Percentiles rank a stretch among this genome's conserved stretches.
Evolutionary conservation across 495 filamentous ascomycete species (phyloP).

Genomic region (Penicillium canescens): DNA sequence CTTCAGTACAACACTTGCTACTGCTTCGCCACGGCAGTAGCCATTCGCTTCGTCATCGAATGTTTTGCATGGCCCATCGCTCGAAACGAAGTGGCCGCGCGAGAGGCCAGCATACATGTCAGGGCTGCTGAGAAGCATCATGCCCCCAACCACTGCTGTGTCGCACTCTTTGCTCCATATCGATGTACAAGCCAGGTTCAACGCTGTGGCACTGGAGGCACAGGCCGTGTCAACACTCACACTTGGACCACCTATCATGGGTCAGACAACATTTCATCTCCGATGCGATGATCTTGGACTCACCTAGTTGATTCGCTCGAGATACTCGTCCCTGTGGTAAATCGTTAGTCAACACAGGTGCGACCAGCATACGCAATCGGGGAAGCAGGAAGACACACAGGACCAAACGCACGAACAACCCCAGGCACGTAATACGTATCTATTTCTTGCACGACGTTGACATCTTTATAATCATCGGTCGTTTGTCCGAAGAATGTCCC

Average conservation of each 20-base stretch:
- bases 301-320: not conserved
- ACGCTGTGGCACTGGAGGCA: slow-evolving; percentile 44
- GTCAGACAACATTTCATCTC: slow-evolving; percentile 62
- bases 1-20: slow-evolving; percentile 46
- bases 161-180: slow-evolving; percentile 69
- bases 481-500: slow-evolving; percentile 37
- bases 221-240: slow-evolving; percentile 79
- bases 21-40: slow-evolving; percentile 61
- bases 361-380: too few relatives aligned
- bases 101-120: slow-evolving; percentile 70
- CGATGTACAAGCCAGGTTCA: slow-evolving; percentile 56
- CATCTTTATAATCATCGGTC: not conserved
- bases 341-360: too few relatives aligned
- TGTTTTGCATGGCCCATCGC: slow-evolving; percentile 65
- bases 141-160: slow-evolving; percentile 71
- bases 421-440: slow-evolving; percentile 5
- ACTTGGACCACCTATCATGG: slow-evolving; percentile 70
- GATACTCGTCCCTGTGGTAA: not conserved
- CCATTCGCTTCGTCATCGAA: slow-evolving; percentile 71
- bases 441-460: not conserved
- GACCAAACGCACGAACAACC: slow-evolving; percentile 28
- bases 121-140: slow-evolving; percentile 65
- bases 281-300: too few relatives aligned
- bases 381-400: too few relatives aligned
- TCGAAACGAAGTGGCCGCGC: slow-evolving; percentile 69